Evolutionary conservation across 495 filamentous ascomycete species (phyloP).

Genomic region (Stereocaulon alpinum): DNA sequence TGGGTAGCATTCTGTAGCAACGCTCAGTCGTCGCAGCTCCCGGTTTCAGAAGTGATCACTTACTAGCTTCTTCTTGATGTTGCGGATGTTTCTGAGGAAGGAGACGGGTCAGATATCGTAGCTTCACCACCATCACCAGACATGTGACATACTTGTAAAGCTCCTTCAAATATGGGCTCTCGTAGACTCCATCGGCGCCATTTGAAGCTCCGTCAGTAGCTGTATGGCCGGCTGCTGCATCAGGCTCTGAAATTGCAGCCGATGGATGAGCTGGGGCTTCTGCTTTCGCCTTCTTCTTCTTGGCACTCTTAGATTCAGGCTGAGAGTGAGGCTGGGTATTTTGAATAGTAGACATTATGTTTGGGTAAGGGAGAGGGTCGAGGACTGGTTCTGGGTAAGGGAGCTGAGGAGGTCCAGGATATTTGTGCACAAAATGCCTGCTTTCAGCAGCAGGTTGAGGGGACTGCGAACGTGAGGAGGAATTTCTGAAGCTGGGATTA

Average conservation of each 20-base stretch:
- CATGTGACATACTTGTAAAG: slow-evolving; percentile 60
- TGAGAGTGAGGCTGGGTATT: slow-evolving; percentile 21
- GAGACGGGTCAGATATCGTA: background rate
- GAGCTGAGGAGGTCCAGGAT: too few species aligned
- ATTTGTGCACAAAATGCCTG: too few species aligned
- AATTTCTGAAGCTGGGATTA: too few species aligned
- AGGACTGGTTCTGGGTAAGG: too few species aligned
- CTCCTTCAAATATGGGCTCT: slow-evolving; percentile 72
- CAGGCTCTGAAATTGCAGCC: slow-evolving; percentile 16
- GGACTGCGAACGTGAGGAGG: too few species aligned
- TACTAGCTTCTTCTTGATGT: slow-evolving; percentile 80
- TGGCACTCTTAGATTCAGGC: slow-evolving; percentile 32
- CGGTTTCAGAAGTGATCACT: slow-evolving; percentile 23
- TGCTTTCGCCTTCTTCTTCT: slow-evolving; percentile 34
- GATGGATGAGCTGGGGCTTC: slow-evolving; percentile 20
- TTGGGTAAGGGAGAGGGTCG: background rate
- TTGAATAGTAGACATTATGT: slow-evolving; percentile 12
- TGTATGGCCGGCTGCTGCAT: slow-evolving; percentile 18
- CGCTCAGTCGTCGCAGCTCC: slow-evolving; percentile 5
- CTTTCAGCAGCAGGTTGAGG: too few species aligned
- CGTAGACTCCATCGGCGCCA: slow-evolving; percentile 45
- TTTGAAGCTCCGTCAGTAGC: slow-evolving; percentile 31
- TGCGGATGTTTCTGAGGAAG: slow-evolving; percentile 64
- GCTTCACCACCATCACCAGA: slow-evolving; percentile 8
- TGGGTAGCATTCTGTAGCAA: slow-evolving; percentile 54